These are phyloP conservation scores for Pleurotus cornucopiae DNA, from an alignment of 768 basidiomycete genomes.

Conservation along the genomic window DNA sequence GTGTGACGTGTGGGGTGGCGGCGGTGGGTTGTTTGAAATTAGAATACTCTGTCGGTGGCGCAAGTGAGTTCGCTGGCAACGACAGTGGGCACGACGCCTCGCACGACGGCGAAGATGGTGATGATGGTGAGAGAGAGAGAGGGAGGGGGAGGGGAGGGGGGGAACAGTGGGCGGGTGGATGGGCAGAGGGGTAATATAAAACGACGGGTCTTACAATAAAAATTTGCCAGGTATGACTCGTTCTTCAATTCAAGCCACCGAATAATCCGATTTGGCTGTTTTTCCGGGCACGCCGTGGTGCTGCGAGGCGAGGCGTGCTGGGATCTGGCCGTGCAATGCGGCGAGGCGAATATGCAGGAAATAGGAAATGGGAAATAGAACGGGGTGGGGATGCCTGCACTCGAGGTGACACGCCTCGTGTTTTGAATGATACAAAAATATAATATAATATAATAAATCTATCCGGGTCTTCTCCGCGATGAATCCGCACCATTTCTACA, in stretches of 20 bases:
- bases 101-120: background rate
- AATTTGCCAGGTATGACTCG: constrained; percentile 1
- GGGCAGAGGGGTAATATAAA: background rate
- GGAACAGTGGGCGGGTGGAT: background rate
- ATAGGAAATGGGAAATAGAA: constrained; percentile 1
- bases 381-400: background rate
- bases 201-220: constrained; percentile 1
- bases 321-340: background rate
- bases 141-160: background rate
- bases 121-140: background rate
- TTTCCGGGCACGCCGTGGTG: constrained; percentile 1
- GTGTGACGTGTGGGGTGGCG: no score
- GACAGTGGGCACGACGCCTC: background rate
- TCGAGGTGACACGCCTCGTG: no score
- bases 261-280: constrained; percentile 8
- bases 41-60: constrained; percentile 2
- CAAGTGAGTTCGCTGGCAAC: background rate
- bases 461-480: background rate
- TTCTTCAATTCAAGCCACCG: constrained; percentile 3
- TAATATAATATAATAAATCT: no score
- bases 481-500: background rate
- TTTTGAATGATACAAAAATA: no score
- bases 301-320: background rate
- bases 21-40: no score
- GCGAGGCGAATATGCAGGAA: background rate